Percentiles rank a stretch among this genome's conserved stretches.
Evolutionary conservation across 805 yeast species (phyloP).

Genomic region (Yamadazyma scolyti): DNA sequence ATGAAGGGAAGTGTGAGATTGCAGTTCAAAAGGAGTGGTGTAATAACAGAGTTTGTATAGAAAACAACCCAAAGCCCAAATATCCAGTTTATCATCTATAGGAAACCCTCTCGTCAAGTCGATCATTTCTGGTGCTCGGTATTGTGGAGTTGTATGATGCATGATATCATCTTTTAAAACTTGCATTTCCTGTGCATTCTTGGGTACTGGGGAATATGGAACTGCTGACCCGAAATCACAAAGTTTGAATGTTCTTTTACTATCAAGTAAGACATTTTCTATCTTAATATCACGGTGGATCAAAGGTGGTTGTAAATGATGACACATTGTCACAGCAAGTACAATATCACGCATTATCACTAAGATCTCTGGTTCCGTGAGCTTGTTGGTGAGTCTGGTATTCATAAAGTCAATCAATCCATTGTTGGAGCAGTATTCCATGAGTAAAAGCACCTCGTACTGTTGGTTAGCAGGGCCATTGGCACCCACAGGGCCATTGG

Average conservation of each 20-base stretch:
- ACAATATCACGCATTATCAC: slow-evolving; percentile 66
- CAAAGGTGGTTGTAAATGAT: slow-evolving; percentile 64
- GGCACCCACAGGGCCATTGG: slow-evolving; percentile 9
- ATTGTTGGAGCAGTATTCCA: slow-evolving; percentile 76
- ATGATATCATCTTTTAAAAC: slow-evolving; percentile 63
- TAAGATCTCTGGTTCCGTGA: slow-evolving; percentile 65
- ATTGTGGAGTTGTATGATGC: slow-evolving; percentile 82
- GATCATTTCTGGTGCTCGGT: slow-evolving; percentile 81
- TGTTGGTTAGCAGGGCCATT: slow-evolving; percentile 21
- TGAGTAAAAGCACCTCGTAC: slow-evolving; percentile 73
- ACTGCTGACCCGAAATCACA: slow-evolving; percentile 86
- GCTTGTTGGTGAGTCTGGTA: slow-evolving; percentile 58
- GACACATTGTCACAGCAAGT: slow-evolving; percentile 76
- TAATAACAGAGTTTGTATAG: slow-evolving; percentile 75
- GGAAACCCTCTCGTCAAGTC: slow-evolving; percentile 66
- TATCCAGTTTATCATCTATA: slow-evolving; percentile 77
- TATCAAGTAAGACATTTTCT: slow-evolving; percentile 70
- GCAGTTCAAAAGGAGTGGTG: slow-evolving; percentile 75
- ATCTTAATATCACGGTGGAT: slow-evolving; percentile 80
- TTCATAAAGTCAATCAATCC: slow-evolving; percentile 82
- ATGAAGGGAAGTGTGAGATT: slow-evolving; percentile 28
- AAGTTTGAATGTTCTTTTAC: slow-evolving; percentile 56
- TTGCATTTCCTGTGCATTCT: slow-evolving; percentile 55
- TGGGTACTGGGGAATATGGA: slow-evolving; percentile 59
- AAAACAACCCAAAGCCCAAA: slow-evolving; percentile 83